A percentile compares a stretch with the other conserved stretches of the same genome.
These are phyloP conservation scores for Brassica nigra DNA, from an alignment of 345 rosid genomes.

Conservation along the genomic window DNA sequence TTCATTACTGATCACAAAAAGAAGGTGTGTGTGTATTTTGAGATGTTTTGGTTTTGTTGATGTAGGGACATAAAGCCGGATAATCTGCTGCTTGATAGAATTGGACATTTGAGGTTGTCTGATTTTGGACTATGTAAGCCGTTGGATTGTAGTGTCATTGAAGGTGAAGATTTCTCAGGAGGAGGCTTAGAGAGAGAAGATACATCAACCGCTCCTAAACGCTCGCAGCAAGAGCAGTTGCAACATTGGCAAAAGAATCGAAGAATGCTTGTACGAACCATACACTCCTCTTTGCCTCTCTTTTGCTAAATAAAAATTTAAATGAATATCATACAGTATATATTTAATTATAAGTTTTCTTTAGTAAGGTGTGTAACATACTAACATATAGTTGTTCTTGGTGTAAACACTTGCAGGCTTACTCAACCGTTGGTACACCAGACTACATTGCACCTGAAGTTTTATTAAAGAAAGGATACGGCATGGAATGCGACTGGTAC, in stretches of 20 bases:
- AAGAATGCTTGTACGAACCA: neutral
- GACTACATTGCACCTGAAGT: constrained; percentile 1
- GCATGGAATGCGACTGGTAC: neutral
- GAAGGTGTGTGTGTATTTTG: neutral
- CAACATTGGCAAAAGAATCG: neutral
- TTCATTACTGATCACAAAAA: neutral
- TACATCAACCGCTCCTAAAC: neutral
- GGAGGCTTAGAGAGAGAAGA: neutral
- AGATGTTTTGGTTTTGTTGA: neutral
- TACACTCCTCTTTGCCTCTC: neutral
- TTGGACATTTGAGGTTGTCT: neutral
- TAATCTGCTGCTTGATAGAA: neutral
- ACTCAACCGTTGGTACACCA: constrained; percentile 1
- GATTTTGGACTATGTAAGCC: neutral
- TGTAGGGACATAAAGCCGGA: neutral
- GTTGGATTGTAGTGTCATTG: neutral
- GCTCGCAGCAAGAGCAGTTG: neutral
- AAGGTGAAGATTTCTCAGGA: neutral
- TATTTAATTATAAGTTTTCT: neutral
- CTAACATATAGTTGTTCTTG: neutral
- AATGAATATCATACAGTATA: too few relatives aligned
- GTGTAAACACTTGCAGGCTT: neutral
- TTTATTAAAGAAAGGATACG: neutral
- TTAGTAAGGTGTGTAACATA: neutral
- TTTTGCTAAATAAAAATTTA: too few relatives aligned